Base-by-base conservation (phyloP, 768 basidiomycete species). In the Nidula microcarpa region DNA sequence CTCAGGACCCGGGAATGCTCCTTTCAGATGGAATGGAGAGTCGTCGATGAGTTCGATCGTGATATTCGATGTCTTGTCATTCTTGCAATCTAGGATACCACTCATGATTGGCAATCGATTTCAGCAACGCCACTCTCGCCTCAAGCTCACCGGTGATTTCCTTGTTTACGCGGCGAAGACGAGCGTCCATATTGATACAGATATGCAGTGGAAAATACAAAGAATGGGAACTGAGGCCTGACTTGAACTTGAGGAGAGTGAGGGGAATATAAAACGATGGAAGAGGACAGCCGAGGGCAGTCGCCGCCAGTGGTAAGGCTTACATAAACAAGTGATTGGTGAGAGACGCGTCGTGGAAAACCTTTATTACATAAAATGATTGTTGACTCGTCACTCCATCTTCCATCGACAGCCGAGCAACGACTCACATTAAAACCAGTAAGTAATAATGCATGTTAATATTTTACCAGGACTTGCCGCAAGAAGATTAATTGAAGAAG, bases 101-200 rank as follows among this genome's bases (percentile, higher is more conserved):
- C 50, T 16, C 36, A 6, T 41, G 23, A n/a, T 9, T 10, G n/a
- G 7, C 18, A 13, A 32, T 36, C 30, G 50, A 51, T 51, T 37
- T 14, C 23, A 14, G 23, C 23, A 43, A 43, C 18, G 36, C 33
- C 35, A 39, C 37, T 30, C 44, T 30, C 14, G 10, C 41, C 50
- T 30, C n/a, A 16, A 39, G 57, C 78, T 56, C 47, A 86, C 91
- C 94, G 57, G 85, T 71, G 55, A 98, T 97, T 74, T 98, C 94
- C 74, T 96, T 97, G 72, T 92, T 93, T 23, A 97, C 89, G 66
- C 94, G 78, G 57, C 94, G 82, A 46, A 94, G 80, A 53, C 94
- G 79, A 52, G 94, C 94, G 65, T 97, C 93, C 84, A 94, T 93
- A 35, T 37, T 48, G 45, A 30, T 36, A 46, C 35, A 54, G n/a